Evolutionary conservation across 2,329 filamentous ascomycete species (phyloP), one percentile per base, ranked within the genome.

Genomic region (Penicillium polonicum): DNA sequence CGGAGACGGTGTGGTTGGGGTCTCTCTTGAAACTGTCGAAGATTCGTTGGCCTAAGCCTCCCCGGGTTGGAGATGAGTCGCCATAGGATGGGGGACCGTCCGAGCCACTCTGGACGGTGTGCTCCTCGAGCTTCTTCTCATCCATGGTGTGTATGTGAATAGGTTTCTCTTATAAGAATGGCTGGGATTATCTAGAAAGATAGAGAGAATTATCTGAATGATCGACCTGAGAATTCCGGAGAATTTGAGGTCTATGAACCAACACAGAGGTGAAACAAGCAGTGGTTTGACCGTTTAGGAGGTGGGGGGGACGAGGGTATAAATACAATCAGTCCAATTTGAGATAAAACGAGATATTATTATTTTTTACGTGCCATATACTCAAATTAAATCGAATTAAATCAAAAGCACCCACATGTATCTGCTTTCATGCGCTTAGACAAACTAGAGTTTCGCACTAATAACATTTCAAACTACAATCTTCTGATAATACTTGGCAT

Each of bases 21-120:
- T 79, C 76, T 52, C 74, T 68, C 62, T 74, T 78, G 68, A 79
- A 79, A 60, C 77, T 77, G 59, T 79, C 75, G 6, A 71, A 49
- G 27, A 77, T 68, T 7, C 75, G 73, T 17, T 62, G 68, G 27
- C 65, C 60, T 5, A 72, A 31, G 46, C 57, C 56, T 23, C 46
- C 64, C 33, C 60, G 60, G 2, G 71, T 67, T 5, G 61, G 19
- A 38, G 68, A 60, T 7, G 67, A 62, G 44, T 73, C 68, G 25
- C 73, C 73, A 56, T 75, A 75, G 19, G 55, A 50, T 0, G 71
- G 72, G 19, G 67, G 62, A 4, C 57, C 50, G 4, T 75, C 72
- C 21, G 60, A 38, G 17, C 59, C 53, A 19, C 67, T 52, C 35
- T 65, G 65, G 43, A 63, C 61, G 41, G 68, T 57, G 25, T 62